These are phyloP conservation scores for Macrolepiota fuliginosa DNA, from an alignment of 768 basidiomycete species.

Conservation along the genomic window DNA sequence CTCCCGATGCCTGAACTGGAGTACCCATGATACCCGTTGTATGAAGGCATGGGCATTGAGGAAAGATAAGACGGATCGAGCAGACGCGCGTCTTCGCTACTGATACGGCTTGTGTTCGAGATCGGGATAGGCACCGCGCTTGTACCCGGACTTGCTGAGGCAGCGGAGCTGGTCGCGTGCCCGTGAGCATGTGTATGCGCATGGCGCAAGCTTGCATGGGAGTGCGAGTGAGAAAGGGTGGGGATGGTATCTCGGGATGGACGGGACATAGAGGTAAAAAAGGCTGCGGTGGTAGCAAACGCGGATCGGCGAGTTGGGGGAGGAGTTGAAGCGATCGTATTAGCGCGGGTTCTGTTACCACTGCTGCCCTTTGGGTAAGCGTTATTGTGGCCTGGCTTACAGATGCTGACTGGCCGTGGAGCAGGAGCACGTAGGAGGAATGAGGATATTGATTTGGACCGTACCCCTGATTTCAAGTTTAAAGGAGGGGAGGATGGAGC, in stretches of 20 bases:
- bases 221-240: neutral
- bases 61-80: conserved; percentile 19
- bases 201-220: neutral
- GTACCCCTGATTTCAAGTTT: neutral
- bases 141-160: neutral
- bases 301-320: neutral
- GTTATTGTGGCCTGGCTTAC: neutral
- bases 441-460: neutral
- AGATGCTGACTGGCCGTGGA: neutral
- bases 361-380: neutral
- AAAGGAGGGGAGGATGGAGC: neutral
- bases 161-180: neutral
- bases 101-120: conserved; percentile 1
- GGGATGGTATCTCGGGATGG: conserved; percentile 4
- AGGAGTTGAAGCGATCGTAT: neutral
- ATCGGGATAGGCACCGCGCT: neutral
- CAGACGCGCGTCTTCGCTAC: conserved; percentile 15
- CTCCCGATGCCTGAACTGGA: neutral
- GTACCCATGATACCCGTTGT: neutral
- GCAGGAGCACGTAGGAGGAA: neutral
- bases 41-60: neutral
- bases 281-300: neutral
- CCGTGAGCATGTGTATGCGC: neutral
- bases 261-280: conserved; percentile 4
- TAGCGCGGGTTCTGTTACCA: neutral